Evolutionary conservation across 306 rosid genomes (phyloP).

Genomic region (Cucumis melo): DNA sequence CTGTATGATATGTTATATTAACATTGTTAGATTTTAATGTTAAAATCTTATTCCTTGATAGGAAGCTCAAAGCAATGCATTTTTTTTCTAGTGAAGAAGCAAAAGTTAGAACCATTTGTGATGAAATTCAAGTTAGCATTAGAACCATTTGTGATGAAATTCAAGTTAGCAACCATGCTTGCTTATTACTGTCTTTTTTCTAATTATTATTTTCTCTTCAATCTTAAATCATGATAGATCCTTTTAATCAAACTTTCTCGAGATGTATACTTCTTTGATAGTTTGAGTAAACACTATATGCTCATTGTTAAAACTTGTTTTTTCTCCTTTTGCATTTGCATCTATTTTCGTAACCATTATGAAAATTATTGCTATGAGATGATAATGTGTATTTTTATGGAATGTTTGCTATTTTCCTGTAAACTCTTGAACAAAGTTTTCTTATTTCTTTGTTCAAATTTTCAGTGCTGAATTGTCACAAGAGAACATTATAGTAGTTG

Average conservation of each 20-base stretch:
- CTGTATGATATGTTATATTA: background rate
- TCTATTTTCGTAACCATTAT: background rate
- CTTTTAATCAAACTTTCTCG: background rate
- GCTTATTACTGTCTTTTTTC: background rate
- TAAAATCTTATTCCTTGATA: conserved; percentile 16
- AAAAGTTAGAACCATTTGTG: conserved; percentile 29
- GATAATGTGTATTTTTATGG: background rate
- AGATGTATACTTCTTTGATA: background rate
- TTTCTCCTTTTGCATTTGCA: background rate
- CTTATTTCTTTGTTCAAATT: conserved; percentile 29
- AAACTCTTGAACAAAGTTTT: background rate
- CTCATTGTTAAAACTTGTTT: background rate
- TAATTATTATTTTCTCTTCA: background rate
- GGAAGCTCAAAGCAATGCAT: conserved; percentile 33
- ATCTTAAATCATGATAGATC: background rate
- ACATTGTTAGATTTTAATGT: background rate
- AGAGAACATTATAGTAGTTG: conserved; percentile 18
- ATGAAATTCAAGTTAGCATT: conserved; percentile 56
- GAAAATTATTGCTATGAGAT: background rate
- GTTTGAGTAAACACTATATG: background rate
- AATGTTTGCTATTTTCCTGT: background rate
- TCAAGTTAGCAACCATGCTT: conserved; percentile 40
- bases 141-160: conserved; percentile 43
- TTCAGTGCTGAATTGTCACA: conserved; percentile 22
- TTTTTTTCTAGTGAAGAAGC: conserved; percentile 40